Base-by-base conservation (phyloP, 345 rosid species). In the Microthlaspi erraticum region DNA sequence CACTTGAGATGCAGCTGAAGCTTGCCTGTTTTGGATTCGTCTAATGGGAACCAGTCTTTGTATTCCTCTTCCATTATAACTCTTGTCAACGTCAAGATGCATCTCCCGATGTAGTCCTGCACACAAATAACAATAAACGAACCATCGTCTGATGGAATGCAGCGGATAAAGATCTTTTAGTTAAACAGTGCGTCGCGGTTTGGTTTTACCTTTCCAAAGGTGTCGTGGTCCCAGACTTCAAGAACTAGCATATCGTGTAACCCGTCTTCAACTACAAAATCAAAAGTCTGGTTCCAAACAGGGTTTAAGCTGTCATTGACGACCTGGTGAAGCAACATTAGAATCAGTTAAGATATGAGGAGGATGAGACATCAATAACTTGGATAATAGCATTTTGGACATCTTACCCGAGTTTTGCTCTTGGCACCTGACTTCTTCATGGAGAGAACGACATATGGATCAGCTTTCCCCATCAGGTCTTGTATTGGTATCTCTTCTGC, bases 251-350 rank as follows among this genome's bases (percentile, higher is more conserved):
- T 88, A 51, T 95, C 99, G 65, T 95, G 99, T 44, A 92, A 81
- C 66, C 98, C 99, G 45, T 92, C 98, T 83, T 95, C 99, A 14
- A 95, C 92, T 50, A 95, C 96, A 54, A 95, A 92, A 79, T 95
- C 99, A 78, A 92, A 95, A 37, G 97, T 92, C 78, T 95, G 99
- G 77, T 92, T 87, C 99, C 99, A 95, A 36, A 88, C 91, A 0
- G 99, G 99, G 84, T 91, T 88, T 76, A 92, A 79, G 82, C 88
- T 76, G 67, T 95, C 86, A 71, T 92, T 88, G 69, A 92, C 96
- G 33, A 95, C 99, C 97, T 95, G 82, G 62, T 60, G 60, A 57
- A 64, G 36, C 67, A 69, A 37, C 14, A n/a, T 18, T 17, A 32
- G 20, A 7, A 17, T 60, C 26, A 48, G 59, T 45, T 61, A 53